Evolutionary conservation across 2,329 filamentous ascomycete species (phyloP).

Genomic region (Penicillium sclerotiorum): DNA sequence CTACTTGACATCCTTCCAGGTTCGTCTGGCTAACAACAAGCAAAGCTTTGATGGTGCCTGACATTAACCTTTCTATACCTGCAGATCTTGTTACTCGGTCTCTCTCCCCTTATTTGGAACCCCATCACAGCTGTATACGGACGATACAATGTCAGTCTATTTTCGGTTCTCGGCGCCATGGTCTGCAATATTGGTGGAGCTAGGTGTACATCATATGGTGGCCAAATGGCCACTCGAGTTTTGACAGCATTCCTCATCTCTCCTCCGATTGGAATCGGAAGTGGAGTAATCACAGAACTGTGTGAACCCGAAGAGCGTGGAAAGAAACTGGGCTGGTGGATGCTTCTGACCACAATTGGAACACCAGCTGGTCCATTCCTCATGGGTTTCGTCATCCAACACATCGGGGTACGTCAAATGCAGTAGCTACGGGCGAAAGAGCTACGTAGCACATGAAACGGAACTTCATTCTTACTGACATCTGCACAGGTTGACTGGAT

Average conservation of each 20-base stretch:
- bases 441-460: too few species aligned
- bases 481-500: constrained; percentile 51
- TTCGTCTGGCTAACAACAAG: neutral
- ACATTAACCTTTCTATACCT: neutral
- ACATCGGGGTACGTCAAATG: constrained; percentile 48
- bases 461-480: too few species aligned
- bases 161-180: constrained; percentile 51
- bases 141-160: constrained; percentile 55
- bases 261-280: constrained; percentile 55
- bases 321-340: constrained; percentile 58
- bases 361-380: constrained; percentile 42
- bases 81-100: constrained; percentile 54
- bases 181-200: constrained; percentile 58
- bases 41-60: neutral
- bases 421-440: too few species aligned
- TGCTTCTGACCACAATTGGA: constrained; percentile 51
- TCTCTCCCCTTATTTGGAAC: constrained; percentile 57
- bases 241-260: constrained; percentile 56
- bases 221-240: constrained; percentile 54
- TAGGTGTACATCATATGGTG: constrained; percentile 48
- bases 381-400: constrained; percentile 48
- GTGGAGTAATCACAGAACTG: constrained; percentile 56
- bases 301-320: constrained; percentile 57
- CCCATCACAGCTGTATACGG: constrained; percentile 57
- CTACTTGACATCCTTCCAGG: constrained; percentile 56